Evolutionary conservation across 257 asterid genomes (phyloP).

Genomic region (Cordia subcordata): DNA sequence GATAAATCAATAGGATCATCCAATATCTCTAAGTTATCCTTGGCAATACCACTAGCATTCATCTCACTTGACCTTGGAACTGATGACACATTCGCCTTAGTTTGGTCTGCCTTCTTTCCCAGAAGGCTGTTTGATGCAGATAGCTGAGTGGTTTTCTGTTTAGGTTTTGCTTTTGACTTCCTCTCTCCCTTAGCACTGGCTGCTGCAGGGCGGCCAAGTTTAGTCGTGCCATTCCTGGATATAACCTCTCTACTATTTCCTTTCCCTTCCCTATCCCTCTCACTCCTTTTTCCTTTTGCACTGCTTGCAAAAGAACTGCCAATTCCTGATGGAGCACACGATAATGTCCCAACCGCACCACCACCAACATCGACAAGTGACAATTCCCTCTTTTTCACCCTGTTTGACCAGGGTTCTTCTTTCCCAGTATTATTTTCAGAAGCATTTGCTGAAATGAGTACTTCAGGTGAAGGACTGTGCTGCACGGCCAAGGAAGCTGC

Average conservation of each 20-base stretch:
- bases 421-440: constrained; percentile 44
- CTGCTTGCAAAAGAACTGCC: constrained; percentile 63
- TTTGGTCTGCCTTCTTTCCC: constrained; percentile 58
- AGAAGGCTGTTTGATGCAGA: constrained; percentile 66
- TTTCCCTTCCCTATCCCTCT: constrained; percentile 72
- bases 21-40: constrained; percentile 54
- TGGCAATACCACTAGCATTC: constrained; percentile 31
- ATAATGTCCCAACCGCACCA: constrained; percentile 32
- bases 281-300: constrained; percentile 90
- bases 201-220: constrained; percentile 47
- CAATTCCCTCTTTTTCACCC: constrained; percentile 64
- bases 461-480: constrained; percentile 68
- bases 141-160: constrained; percentile 73
- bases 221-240: constrained; percentile 64
- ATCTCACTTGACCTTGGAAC: constrained; percentile 45
- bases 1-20: constrained; percentile 95
- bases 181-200: constrained; percentile 70
- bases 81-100: constrained; percentile 47
- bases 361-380: constrained; percentile 70
- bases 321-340: constrained; percentile 43
- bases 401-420: constrained; percentile 53
- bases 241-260: constrained; percentile 56
- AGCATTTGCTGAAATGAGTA: constrained; percentile 33
- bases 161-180: constrained; percentile 71
- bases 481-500: constrained; percentile 62